Evolutionary conservation across 73 alveolate species (phyloP).

Genomic region (Stentor coeruleus): DNA sequence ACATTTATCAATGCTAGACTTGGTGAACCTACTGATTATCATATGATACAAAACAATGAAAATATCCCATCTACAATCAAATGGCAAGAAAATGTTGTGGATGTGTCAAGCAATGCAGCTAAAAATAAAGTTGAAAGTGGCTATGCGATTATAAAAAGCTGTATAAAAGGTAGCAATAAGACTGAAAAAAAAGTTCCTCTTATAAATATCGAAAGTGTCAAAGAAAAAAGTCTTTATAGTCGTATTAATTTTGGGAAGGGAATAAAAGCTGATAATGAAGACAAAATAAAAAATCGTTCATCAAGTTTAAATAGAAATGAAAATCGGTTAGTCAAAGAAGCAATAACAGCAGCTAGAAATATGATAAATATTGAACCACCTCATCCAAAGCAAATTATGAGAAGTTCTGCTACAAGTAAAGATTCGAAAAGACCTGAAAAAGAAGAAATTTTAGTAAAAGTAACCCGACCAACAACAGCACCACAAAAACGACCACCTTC

Average conservation of each 20-base stretch:
- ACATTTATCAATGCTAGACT: slow-evolving; percentile 80
- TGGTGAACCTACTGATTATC: slow-evolving; percentile 80
- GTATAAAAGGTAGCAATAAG: slow-evolving; percentile 14
- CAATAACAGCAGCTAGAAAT: too few species aligned
- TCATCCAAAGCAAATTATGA: too few species aligned
- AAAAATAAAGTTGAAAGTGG: slow-evolving; percentile 25
- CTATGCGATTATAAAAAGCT: neutral
- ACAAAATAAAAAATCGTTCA: too few species aligned
- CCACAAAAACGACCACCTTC: too few species aligned
- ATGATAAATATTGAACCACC: too few species aligned
- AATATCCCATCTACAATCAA: neutral
- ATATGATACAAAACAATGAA: neutral
- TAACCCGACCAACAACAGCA: too few species aligned
- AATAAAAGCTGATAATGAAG: too few species aligned
- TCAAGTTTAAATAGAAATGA: too few species aligned
- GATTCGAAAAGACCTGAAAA: too few species aligned
- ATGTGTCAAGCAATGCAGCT: neutral
- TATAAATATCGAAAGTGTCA: neutral
- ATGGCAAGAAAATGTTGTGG: slow-evolving; percentile 15
- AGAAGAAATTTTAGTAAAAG: too few species aligned
- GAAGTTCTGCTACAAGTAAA: too few species aligned
- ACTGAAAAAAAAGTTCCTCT: slow-evolving; percentile 17
- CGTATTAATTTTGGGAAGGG: neutral
- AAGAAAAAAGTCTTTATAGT: neutral
- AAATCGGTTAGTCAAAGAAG: too few species aligned